Base-by-base conservation (phyloP, 768 basidiomycete species). In the Tylopilus sp. region DNA sequence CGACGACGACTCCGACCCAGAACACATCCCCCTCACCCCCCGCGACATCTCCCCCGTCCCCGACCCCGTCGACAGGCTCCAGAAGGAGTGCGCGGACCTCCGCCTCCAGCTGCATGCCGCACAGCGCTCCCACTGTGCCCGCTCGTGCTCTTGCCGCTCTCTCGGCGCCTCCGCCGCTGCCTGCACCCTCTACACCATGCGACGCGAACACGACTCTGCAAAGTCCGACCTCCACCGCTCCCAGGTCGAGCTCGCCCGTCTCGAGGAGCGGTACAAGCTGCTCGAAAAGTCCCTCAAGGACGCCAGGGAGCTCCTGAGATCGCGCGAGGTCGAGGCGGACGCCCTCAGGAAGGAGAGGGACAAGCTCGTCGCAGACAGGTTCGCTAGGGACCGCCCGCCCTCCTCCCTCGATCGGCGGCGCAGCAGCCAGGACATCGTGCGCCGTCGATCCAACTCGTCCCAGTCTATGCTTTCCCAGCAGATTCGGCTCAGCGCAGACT, bases 241-340 rank as follows among this genome's bases (percentile, higher is more conserved):
- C 13, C 78, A 78, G 56, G 69, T 73, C 50, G 82, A 86, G 45
- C 73, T 81, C 21, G 68, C 76, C 26, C 80, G 78, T 43, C 71
- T 85, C 30, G 78, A 85, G 49, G 87, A 88, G 56, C 77, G 81
- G 16, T 85, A 80, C 69, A 79, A 74, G 66, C 67, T 76, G 63
- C 74, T 89, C 45, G 87, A 89, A 61, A 78, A 73, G 60, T 76
- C 82, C 17, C 71, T 89, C 53, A 80, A 76, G 60, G 86, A 88
- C 59, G 81, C 84, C 44, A 76, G 80, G 45, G 85, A 87, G 13
- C 57, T 81, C 44, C 66, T 89, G 58, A 77, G 76, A 52, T 56
- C 73, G 2, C 78, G 81, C 55, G 87, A 89, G 55, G 61, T 71
- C 42, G 86, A 89, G 71, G 67, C 86, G 43, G 83, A 85, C 29